These are phyloP conservation scores for Leccinum uliginosum DNA, from an alignment of 768 basidiomycete species.

Conservation along the genomic window DNA sequence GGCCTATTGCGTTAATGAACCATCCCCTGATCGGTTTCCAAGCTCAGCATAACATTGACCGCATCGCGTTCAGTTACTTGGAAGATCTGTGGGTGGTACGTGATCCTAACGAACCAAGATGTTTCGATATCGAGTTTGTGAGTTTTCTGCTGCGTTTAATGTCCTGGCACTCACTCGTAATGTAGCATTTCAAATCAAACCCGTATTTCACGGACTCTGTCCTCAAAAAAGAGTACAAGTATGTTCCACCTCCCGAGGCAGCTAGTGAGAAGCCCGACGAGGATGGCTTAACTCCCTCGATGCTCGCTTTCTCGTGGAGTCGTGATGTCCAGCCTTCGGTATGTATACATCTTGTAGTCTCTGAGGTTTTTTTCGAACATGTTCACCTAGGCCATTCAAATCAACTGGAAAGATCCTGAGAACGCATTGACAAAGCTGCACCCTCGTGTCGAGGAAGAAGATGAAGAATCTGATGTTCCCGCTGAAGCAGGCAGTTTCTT, in stretches of 20 bases:
- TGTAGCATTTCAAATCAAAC: conserved; percentile 80
- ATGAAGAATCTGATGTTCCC: conserved; percentile 51
- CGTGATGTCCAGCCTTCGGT: conserved; percentile 68
- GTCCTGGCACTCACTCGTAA: conserved; percentile 1
- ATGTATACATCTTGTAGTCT: conserved; percentile 17
- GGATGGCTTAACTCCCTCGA: conserved; percentile 72
- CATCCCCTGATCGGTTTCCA: conserved; percentile 58
- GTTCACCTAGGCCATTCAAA: conserved; percentile 50
- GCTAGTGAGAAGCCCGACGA: conserved; percentile 57
- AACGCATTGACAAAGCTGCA: conserved; percentile 78
- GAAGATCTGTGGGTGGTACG: conserved; percentile 83
- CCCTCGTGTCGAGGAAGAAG: conserved; percentile 56
- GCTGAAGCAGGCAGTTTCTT: conserved; percentile 81
- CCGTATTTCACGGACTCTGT: conserved; percentile 75
- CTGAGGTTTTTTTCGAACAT: background rate
- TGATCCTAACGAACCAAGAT: conserved; percentile 69
- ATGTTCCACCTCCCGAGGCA: conserved; percentile 49
- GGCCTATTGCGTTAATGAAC: conserved; percentile 84
- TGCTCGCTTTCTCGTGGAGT: conserved; percentile 80
- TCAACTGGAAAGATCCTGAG: conserved; percentile 77
- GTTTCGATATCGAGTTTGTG: conserved; percentile 87
- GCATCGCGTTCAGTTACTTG: conserved; percentile 76
- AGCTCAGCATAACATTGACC: conserved; percentile 71
- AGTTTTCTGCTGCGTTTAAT: conserved; percentile 32
- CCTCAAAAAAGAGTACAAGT: conserved; percentile 81